Evolutionary conservation across 495 filamentous ascomycete species (phyloP), one percentile per base, ranked within the genome.

Genomic region (Sabuloglossum arenarium): DNA sequence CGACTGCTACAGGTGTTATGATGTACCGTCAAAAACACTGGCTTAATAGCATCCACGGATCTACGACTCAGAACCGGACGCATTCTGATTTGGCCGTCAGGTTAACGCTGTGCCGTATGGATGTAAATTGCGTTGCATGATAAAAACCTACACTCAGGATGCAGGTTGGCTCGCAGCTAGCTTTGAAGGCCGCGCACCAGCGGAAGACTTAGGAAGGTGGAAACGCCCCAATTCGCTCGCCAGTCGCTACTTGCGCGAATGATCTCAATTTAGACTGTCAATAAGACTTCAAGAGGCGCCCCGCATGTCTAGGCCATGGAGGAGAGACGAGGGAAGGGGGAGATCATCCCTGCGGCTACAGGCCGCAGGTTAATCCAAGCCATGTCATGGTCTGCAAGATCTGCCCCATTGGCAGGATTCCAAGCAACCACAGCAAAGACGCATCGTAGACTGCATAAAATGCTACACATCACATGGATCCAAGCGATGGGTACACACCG

Each of bases 221-320:
- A 27, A 24, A 24, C 10, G n/a, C 19, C 2, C 45, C 24, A 47
- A 23, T 27, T 47, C 45, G 45, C 45, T 47, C 6, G 8, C 8
- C 2, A 24, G 21, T 27, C 45, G 45, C 45, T 47, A 19, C 45
- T 47, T 47, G 45, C 45, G 45, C 45, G 12, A 47, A 27, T 24
- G 45, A 47, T 47, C 45, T 47, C 45, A n/a, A 47, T 47, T 47
- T 47, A 47, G 45, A 47, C 45, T 47, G 24, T 47, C 45, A 24
- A 27, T 27, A 27, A 9, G 24, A 8, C 45, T 23, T 24, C 19
- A 47, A 47, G 45, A 47, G 45, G 24, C 45, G 45, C 45, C 24
- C n/a, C 45, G 45, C 45, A 47, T 24, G n/a, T n/a, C n/a, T 47
- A 14, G 45, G 6, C 12, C 6, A 47, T 47, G 45, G 23, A 2